phyloP scores from a whole-genome alignment of 768 basidiomycete species.

The Leccinum olivaceopallidum region DNA sequence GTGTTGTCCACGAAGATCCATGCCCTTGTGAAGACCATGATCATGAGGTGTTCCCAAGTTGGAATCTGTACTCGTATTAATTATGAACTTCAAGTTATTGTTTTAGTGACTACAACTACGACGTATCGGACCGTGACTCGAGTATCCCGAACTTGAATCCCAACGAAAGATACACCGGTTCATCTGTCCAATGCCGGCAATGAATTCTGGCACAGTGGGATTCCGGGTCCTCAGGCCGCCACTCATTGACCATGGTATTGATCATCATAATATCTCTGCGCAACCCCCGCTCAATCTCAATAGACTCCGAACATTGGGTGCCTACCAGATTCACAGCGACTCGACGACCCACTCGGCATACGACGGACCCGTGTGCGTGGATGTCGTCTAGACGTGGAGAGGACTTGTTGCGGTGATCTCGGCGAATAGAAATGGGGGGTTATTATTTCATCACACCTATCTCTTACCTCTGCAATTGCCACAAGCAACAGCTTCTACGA shows the following conservation, averaged over 20 bases:
- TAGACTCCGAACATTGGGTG: too few relatives aligned
- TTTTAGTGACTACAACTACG: conserved; percentile 84
- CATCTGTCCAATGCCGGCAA: conserved; percentile 48
- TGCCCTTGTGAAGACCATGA: conserved; percentile 87
- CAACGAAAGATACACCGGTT: conserved; percentile 73
- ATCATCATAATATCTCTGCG: too few relatives aligned
- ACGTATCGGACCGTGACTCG: conserved; percentile 48
- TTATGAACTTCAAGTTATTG: not conserved
- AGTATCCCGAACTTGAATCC: conserved; percentile 59
- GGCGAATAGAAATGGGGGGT: not conserved
- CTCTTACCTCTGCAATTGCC: not conserved
- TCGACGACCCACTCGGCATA: too few relatives aligned
- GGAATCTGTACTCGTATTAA: not conserved
- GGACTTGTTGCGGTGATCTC: not conserved
- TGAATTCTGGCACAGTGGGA: conserved; percentile 28
- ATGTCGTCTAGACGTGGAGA: too few relatives aligned
- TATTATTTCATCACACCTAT: not conserved
- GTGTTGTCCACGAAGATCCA: conserved; percentile 72
- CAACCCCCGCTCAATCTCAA: too few relatives aligned
- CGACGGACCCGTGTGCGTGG: too few relatives aligned
- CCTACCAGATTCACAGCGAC: too few relatives aligned
- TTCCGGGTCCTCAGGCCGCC: too few relatives aligned
- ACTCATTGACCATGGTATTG: too few relatives aligned
- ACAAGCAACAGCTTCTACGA: not conserved
- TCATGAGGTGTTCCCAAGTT: conserved; percentile 55